Conservation (phyloP, 306 rosid genomes). For the Quercus bicolor region DNA sequence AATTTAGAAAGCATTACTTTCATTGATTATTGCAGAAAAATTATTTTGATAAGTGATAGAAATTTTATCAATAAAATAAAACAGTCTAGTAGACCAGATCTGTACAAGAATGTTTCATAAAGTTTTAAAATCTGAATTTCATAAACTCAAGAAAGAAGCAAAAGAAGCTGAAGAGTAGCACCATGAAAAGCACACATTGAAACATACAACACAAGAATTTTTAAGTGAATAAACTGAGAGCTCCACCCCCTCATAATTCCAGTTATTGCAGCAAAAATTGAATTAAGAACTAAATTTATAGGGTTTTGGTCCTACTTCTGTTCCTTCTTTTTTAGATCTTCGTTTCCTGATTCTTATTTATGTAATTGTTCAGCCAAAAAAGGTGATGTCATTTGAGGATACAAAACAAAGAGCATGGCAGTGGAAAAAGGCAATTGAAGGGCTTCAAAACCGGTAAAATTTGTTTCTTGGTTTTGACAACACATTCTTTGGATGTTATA, state of each 20-base stretch:
- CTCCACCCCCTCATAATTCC: too few relatives aligned
- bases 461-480: conserved; percentile 25
- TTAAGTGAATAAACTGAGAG: too few relatives aligned
- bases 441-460: conserved; percentile 88
- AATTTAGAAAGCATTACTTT: background rate
- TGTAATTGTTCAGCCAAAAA: conserved; percentile 73
- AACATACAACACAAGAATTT: too few relatives aligned
- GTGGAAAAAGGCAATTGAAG: conserved; percentile 99
- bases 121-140: too few relatives aligned
- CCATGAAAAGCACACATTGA: too few relatives aligned
- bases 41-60: background rate
- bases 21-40: background rate
- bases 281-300: background rate
- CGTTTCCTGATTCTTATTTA: conserved; percentile 16
- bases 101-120: too few relatives aligned
- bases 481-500: conserved; percentile 36
- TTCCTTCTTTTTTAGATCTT: background rate
- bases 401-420: conserved; percentile 89
- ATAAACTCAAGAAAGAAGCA: too few relatives aligned
- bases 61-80: too few relatives aligned
- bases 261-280: background rate
- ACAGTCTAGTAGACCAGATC: too few relatives aligned
- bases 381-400: conserved; percentile 84
- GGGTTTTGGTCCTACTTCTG: background rate
- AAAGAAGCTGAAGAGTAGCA: too few relatives aligned